phyloP scores from a whole-genome alignment of 192 early-diverging fungal genomes.

The Rhizoclosmatium globosum region DNA sequence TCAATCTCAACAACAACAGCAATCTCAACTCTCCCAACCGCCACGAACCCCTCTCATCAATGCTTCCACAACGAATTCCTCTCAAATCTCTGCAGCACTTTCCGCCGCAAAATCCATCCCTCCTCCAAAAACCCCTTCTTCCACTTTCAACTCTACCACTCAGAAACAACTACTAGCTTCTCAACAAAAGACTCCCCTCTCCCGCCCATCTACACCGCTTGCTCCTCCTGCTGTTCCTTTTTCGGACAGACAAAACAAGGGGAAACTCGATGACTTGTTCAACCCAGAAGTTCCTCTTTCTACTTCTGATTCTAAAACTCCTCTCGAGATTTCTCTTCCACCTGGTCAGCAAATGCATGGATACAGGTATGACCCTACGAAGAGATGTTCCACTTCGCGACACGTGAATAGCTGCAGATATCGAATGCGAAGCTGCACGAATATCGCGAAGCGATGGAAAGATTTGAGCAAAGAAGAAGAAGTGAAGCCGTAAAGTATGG shows the following conservation, averaged over 20 bases:
- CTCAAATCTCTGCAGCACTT: neutral
- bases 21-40: neutral
- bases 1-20: neutral
- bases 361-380: constrained; percentile 51
- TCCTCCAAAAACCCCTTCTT: too few relatives aligned
- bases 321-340: constrained; percentile 45
- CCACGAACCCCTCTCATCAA: constrained; percentile 7
- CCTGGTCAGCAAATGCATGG: constrained; percentile 58
- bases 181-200: neutral
- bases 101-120: neutral
- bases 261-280: constrained; percentile 61
- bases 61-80: neutral
- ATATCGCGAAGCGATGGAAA: neutral
- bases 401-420: too few relatives aligned
- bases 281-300: constrained; percentile 63
- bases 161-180: neutral
- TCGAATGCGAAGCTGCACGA: too few relatives aligned
- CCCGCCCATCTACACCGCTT: neutral
- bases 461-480: too few relatives aligned
- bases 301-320: neutral
- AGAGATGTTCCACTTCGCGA: neutral
- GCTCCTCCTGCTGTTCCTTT: constrained; percentile 9
- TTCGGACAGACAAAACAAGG: constrained; percentile 34
- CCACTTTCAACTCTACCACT: too few relatives aligned
- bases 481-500: neutral